Evolutionary conservation across 2,329 filamentous ascomycete species (phyloP), one percentile per base, ranked within the genome.

Genomic region (Sporothrix euskadiensis): DNA sequence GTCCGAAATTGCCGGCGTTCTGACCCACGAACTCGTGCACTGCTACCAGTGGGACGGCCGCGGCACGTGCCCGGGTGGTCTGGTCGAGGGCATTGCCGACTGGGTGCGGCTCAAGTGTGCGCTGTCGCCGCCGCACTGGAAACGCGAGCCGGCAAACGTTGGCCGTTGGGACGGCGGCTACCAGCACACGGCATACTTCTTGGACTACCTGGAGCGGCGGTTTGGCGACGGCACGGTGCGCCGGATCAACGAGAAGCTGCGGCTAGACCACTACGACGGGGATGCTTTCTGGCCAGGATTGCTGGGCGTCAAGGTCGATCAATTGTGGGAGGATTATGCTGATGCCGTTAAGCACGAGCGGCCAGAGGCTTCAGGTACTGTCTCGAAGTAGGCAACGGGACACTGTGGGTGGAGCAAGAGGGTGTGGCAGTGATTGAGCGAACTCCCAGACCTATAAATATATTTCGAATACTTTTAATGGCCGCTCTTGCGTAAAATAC

Each of bases 11-110:
- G 83, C 88, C 22, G 96, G 96, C 56, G 94, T 98, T 0, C 81
- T 98, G 26, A 91, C 92, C 1, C 95, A 98, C 80, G 95, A 98
- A 82, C 90, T 98, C 75, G 95, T 98, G 16, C 96, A 98, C 83
- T 98, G 94, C 83, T 97, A 92, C 83, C 95, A 98, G 81, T 92
- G 93, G 82, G 91, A 93, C 77, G 91, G 86, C 1, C 83, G 78
- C 26, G 86, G 85, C 1, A 83, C 83, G 4, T 88, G 89, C 59
- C 92, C 92, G 0, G 91, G 91, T 0, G 96, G 96, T 0, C 82
- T 98, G 65, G 91, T 97, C 73, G 95, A 98, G 82, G 95, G 95
- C 0, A 89, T 98, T 71, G 95, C 95, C 26, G 96, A 98, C 82
- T 98, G 93, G 88, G 94, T 98, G 32, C 88, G 95, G 1, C 83